Evolutionary conservation across 2,329 filamentous ascomycete genomes (phyloP), one percentile per base, ranked within the genome.

Genomic region (Fusarium odoratissimum): DNA sequence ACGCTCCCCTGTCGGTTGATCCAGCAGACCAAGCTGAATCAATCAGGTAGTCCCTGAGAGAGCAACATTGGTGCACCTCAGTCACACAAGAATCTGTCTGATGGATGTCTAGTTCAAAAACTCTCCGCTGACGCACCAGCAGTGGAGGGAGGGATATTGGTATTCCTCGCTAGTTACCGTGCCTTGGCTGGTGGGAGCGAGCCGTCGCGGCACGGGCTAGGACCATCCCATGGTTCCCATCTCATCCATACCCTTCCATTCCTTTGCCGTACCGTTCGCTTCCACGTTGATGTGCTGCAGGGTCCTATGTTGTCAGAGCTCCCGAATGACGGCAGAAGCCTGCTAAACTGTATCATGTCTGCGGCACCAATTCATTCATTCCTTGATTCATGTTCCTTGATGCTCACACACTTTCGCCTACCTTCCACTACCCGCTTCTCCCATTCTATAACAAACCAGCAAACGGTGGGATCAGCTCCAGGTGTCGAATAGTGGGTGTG

Each of bases 261-360:
- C 25, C 42, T n/a, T 33, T 59, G 54, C 59, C 64, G 56, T 71
- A 72, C 46, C 55, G 48, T 48, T 57, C 62, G 48, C 66, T 67
- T 60, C 62, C 63, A 73, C 58, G 58, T 73, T 75, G 64, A 63
- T 67, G 52, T 59, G 64, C 71, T 64, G 56, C 74, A 76, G 74
- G 74, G 69, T 49, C 66, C 63, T 60, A 41, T 31, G 51, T 28
- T 60, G 51, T 46, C 49, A 16, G 35, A 60, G 38, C 46, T 48
- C 33, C 31, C 49, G 35, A 64, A 58, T 67, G 65, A 63, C 62
- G 57, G 61, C 56, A 57, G 33, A 57, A 46, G 21, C 35, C 54
- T 61, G 23, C 49, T 41, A 30, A 23, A 28, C 42, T 56, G 40
- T 31, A 66, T 52, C 28, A 58, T 63, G 48, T 58, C 56, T 51